Evolutionary conservation across 768 basidiomycete species (phyloP).

Genomic region (Hygrocybe coccinea): DNA sequence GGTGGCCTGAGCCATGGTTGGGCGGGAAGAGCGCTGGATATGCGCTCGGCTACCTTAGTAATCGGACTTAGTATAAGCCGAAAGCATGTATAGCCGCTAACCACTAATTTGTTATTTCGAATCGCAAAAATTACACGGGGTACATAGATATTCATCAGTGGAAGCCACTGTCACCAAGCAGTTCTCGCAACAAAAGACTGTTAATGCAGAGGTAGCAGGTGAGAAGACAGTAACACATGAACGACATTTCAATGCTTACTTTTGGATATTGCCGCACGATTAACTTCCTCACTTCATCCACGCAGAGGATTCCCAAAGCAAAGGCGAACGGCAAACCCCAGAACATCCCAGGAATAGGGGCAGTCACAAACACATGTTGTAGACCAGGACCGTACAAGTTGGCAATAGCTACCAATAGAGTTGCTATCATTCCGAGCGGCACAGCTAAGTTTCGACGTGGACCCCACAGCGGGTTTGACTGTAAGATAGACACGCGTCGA

Average conservation of each 20-base stretch:
- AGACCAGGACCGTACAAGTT: constrained; percentile 44
- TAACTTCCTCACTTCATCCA: constrained; percentile 44
- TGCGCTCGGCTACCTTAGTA: constrained; percentile 33
- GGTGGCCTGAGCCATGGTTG: constrained; percentile 35
- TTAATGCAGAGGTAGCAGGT: not conserved
- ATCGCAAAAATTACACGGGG: too few relatives aligned
- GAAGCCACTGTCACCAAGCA: too few relatives aligned
- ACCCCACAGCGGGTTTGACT: constrained; percentile 44
- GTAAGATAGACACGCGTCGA: constrained; percentile 39
- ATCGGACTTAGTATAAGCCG: not conserved
- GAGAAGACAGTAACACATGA: not conserved
- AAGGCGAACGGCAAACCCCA: constrained; percentile 46
- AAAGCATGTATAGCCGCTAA: too few relatives aligned
- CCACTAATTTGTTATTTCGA: too few relatives aligned
- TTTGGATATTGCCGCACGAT: constrained; percentile 42
- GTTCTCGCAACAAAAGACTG: constrained; percentile 8
- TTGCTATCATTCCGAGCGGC: constrained; percentile 35
- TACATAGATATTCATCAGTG: too few relatives aligned
- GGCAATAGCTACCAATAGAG: constrained; percentile 39
- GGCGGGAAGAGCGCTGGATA: constrained; percentile 41
- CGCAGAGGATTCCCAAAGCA: constrained; percentile 35
- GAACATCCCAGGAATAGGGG: constrained; percentile 43
- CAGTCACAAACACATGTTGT: constrained; percentile 39
- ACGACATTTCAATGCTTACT: constrained; percentile 18
- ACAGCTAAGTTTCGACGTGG: constrained; percentile 41